phyloP scores from a whole-genome alignment of 495 filamentous ascomycete genomes.

The Aspergillus campestris region DNA sequence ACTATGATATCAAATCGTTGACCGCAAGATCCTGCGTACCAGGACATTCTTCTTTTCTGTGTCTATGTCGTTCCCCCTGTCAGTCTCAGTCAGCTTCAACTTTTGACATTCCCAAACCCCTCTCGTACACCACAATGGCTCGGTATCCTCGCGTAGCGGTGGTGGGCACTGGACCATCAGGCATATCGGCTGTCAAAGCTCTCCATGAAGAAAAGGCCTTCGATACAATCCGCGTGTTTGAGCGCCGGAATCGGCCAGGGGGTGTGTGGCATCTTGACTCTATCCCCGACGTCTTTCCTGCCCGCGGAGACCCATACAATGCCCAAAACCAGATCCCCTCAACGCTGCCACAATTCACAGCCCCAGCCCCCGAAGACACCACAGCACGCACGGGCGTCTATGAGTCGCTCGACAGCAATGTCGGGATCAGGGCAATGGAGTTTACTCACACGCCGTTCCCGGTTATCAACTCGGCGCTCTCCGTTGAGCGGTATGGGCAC shows the following conservation, averaged over 20 bases:
- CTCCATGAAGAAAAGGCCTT: slow-evolving; percentile 42
- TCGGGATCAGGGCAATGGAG: slow-evolving; percentile 19
- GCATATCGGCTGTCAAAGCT: slow-evolving; percentile 45
- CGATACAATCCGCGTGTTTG: slow-evolving; percentile 43
- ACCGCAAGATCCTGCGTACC: neutral
- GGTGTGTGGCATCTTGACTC: slow-evolving; percentile 38
- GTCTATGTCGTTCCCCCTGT: no score
- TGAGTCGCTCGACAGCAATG: slow-evolving; percentile 22
- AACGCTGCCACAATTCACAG: slow-evolving; percentile 8
- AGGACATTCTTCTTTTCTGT: no score
- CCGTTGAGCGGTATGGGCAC: slow-evolving; percentile 10
- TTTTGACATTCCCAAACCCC: no score
- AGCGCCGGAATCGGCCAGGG: slow-evolving; percentile 40
- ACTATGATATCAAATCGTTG: slow-evolving; percentile 1
- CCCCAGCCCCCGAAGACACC: slow-evolving; percentile 12
- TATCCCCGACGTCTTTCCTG: slow-evolving; percentile 11
- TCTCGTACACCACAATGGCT: slow-evolving; percentile 6
- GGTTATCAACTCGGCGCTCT: slow-evolving; percentile 14
- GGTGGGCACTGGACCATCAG: slow-evolving; percentile 45
- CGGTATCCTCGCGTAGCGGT: slow-evolving; percentile 33
- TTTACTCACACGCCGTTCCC: slow-evolving; percentile 25
- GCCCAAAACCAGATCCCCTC: slow-evolving; percentile 5
- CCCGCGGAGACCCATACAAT: neutral
- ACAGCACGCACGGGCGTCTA: slow-evolving; percentile 20
- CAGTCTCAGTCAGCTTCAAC: no score